These are phyloP conservation scores for Cryptococcus jaspeensis DNA, from an alignment of 1,284 basidiomycete species.

Conservation along the genomic window DNA sequence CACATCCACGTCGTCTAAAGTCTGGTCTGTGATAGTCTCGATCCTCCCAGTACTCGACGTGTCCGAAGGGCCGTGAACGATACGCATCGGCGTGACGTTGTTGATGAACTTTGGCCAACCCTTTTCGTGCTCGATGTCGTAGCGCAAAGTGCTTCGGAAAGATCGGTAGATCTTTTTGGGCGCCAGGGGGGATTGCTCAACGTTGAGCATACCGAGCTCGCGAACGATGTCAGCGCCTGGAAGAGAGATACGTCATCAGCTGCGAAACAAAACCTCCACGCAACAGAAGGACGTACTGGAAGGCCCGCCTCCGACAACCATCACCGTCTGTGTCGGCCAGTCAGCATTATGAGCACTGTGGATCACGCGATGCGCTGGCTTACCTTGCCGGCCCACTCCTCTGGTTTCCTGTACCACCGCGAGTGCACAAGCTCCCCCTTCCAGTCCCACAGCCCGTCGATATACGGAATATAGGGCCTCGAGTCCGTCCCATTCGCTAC, in stretches of 20 bases:
- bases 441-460: constrained; percentile 14
- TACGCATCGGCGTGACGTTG: constrained; percentile 13
- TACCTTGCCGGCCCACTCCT: constrained; percentile 11
- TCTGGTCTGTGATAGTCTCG: constrained; percentile 3
- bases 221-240: constrained; percentile 13
- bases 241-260: not conserved
- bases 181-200: not conserved
- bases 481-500: constrained; percentile 14
- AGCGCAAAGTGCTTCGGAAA: constrained; percentile 10
- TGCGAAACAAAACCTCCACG: no score
- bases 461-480: constrained; percentile 13
- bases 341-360: not conserved
- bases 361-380: not conserved
- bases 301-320: constrained; percentile 13
- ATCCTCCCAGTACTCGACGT: constrained; percentile 6
- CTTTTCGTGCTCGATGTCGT: constrained; percentile 13
- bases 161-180: constrained; percentile 16
- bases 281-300: constrained; percentile 2
- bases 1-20: constrained; percentile 13
- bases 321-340: constrained; percentile 4
- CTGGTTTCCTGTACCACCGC: constrained; percentile 12
- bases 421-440: constrained; percentile 14
- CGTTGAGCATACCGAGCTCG: constrained; percentile 10
- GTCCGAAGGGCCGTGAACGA: constrained; percentile 5
- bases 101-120: constrained; percentile 10